Conservation (phyloP, 2,329 filamentous ascomycete genomes). For the Colletotrichum orbiculare region DNA sequence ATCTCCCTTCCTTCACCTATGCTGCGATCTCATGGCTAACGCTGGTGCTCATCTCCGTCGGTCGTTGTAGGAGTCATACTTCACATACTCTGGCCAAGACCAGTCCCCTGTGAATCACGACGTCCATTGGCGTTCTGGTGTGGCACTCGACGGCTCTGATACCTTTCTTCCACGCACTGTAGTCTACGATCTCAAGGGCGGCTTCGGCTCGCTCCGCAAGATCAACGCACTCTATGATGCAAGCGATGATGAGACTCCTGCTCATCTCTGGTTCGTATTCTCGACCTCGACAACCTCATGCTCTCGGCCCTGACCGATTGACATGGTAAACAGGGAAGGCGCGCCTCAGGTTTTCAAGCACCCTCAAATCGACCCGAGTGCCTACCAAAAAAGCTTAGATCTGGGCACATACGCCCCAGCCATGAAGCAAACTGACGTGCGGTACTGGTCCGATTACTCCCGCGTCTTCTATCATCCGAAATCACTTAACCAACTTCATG, state of each 20-base stretch:
- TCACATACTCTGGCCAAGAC: constrained; percentile 81
- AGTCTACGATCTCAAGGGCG: constrained; percentile 94
- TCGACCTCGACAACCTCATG: too few relatives aligned
- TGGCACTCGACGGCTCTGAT: constrained; percentile 85
- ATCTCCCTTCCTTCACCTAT: neutral
- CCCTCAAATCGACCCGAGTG: constrained; percentile 72
- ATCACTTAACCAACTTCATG: constrained; percentile 86
- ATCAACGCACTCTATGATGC: constrained; percentile 88
- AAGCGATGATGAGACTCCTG: constrained; percentile 42
- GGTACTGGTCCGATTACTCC: constrained; percentile 97
- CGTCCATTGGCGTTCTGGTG: constrained; percentile 86
- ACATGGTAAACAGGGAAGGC: constrained; percentile 65
- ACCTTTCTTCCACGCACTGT: constrained; percentile 93
- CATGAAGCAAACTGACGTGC: constrained; percentile 77
- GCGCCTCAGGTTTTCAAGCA: constrained; percentile 76
- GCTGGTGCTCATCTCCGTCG: neutral
- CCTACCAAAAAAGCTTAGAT: constrained; percentile 85
- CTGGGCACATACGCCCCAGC: constrained; percentile 71
- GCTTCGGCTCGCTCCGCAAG: constrained; percentile 88
- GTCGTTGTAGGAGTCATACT: constrained; percentile 87
- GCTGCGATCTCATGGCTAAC: neutral
- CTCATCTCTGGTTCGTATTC: constrained; percentile 47
- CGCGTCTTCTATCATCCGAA: constrained; percentile 91
- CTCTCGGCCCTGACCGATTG: too few relatives aligned
- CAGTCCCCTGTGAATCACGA: constrained; percentile 81